A percentile compares a stretch with the other conserved stretches of the same genome.
These are phyloP conservation scores for Ogataea haglerorum DNA, from an alignment of 805 yeast species.

Conservation along the genomic window DNA sequence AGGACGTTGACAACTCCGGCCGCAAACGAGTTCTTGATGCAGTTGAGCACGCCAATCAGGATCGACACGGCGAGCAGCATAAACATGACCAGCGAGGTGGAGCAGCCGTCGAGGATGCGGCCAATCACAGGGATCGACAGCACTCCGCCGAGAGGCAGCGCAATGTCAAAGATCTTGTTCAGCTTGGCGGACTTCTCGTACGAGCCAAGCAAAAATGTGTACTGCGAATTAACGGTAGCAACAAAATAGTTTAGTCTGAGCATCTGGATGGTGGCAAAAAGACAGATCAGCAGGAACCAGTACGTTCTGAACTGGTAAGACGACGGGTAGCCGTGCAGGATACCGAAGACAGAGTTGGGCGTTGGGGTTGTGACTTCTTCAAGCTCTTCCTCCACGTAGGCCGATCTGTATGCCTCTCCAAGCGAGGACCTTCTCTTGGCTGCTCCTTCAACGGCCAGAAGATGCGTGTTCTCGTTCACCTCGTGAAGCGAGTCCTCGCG, in stretches of 20 bases:
- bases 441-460: conserved; percentile 15
- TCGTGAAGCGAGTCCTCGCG: conserved; percentile 26
- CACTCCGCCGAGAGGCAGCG: conserved; percentile 56
- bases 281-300: conserved; percentile 50
- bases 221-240: conserved; percentile 56
- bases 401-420: conserved; percentile 54
- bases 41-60: conserved; percentile 47
- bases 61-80: conserved; percentile 41
- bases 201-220: conserved; percentile 43
- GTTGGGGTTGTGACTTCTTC: conserved; percentile 32
- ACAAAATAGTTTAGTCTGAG: conserved; percentile 55
- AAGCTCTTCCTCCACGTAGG: conserved; percentile 50
- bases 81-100: conserved; percentile 43
- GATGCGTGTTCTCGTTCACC: conserved; percentile 17
- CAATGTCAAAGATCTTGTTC: conserved; percentile 48
- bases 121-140: conserved; percentile 55
- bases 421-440: conserved; percentile 46
- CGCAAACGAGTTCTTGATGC: conserved; percentile 36
- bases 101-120: conserved; percentile 44
- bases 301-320: conserved; percentile 46
- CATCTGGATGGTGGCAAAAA: conserved; percentile 55
- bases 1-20: conserved; percentile 44
- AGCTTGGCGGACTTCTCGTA: conserved; percentile 36
- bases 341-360: conserved; percentile 49
- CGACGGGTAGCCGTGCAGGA: conserved; percentile 51